Base-by-base conservation (phyloP, 1,284 basidiomycete species). In the Irpex sp. region DNA sequence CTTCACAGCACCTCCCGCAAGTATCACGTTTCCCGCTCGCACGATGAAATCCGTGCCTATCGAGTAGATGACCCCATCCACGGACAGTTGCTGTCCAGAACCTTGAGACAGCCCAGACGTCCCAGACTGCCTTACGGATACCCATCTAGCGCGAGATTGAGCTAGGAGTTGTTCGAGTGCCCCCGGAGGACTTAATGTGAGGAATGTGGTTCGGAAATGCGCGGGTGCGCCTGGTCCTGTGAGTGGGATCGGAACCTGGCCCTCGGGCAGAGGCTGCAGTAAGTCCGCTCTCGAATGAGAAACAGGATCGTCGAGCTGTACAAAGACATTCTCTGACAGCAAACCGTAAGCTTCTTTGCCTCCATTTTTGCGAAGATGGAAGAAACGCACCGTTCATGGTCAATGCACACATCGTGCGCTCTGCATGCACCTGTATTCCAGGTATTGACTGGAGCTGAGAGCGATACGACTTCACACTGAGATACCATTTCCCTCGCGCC, bases 31-130 rank as follows among this genome's bases (percentile, higher is more conserved):
- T 7, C 91, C 91, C 47, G 86, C 85, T 26, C 91, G 82, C n/a
- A 93, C 87, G 15, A 91, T 75, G 88, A 91, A 93, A 71, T 93
- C 91, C 55, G 78, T 86, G 1, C 91, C 91, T 60, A 93, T 90
- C 19, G 83, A 75, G 70, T 85, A 92, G 15, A 90, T 79, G 59
- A 81, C 76, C 0, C 91, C 91, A 58, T 92, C 90, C 37, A 93
- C 83, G 13, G 77, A 75, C 9, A 93, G 75, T 65, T 91, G 91
- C 58, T 86, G 85, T 34, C 85, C 83, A 34, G 78, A 75, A 0
- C 81, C 71, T 66, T 82, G 81, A 38, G 76, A 68, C 3, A 72
- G 69, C 31, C 72, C 74, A n/a, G 76, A 70, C 6, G 76, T 57
- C 19, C 60, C 73, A 19, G 80, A 75, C 68, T 89, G 87, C 64